phyloP scores from a whole-genome alignment of 2,329 filamentous ascomycete species.

The Neurospora sp. region DNA sequence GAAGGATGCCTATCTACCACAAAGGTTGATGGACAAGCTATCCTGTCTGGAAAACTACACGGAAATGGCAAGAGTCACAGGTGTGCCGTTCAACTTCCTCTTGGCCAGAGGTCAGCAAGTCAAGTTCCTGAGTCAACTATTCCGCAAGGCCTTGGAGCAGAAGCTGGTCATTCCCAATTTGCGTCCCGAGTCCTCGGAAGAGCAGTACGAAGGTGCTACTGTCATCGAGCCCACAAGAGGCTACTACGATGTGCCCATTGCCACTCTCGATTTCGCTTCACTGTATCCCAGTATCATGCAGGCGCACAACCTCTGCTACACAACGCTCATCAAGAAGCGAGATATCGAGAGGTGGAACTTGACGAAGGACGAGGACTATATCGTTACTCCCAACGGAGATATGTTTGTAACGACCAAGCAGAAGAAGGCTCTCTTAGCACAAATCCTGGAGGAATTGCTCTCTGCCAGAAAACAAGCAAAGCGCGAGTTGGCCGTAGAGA shows the following conservation, averaged over 20 bases:
- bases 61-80: slow-evolving; percentile 98
- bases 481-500: slow-evolving; percentile 77
- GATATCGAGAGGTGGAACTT: slow-evolving; percentile 67
- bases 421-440: slow-evolving; percentile 81
- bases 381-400: slow-evolving; percentile 89
- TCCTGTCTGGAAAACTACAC: slow-evolving; percentile 99
- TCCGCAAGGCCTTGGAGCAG: slow-evolving; percentile 87
- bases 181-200: slow-evolving; percentile 58
- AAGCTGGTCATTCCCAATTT: slow-evolving; percentile 90
- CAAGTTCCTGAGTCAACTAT: slow-evolving; percentile 95
- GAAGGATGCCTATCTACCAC: slow-evolving; percentile 93
- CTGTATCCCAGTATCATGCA: slow-evolving; percentile 99
- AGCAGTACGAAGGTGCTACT: slow-evolving; percentile 95
- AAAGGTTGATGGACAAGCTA: slow-evolving; percentile 90
- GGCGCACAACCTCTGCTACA: slow-evolving; percentile 97
- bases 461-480: slow-evolving; percentile 92
- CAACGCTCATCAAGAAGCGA: slow-evolving; percentile 73
- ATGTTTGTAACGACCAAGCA: slow-evolving; percentile 82
- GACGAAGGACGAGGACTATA: slow-evolving; percentile 88
- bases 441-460: slow-evolving; percentile 91
- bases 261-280: slow-evolving; percentile 96
- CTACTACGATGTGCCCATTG: slow-evolving; percentile 91
- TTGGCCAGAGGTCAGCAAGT: slow-evolving; percentile 90
- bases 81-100: slow-evolving; percentile 92
- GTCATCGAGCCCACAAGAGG: slow-evolving; percentile 92